Evolutionary conservation across 116 monocot genomes (phyloP), one percentile per base, ranked within the genome.

Genomic region (Iris pallida): DNA sequence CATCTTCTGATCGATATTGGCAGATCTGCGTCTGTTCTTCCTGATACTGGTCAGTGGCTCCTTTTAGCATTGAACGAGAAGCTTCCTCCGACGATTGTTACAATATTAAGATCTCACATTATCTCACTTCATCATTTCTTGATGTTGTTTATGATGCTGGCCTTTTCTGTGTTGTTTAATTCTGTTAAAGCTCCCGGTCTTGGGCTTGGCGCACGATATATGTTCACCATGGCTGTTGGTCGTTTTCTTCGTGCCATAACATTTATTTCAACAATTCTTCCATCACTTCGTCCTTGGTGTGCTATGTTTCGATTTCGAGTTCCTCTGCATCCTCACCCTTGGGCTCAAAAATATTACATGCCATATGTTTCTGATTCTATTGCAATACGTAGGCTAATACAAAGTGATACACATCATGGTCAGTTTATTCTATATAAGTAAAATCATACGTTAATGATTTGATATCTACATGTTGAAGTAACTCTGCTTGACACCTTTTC

Each of bases 31-130:
- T 14, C 78, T 68, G 92, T 92, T 47, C 92, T 97, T 73, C 97
- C 97, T 49, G 97, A 97, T 76, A 92, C 90, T 57, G 97, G 97
- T 0, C 92, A 97, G 63, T 97, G 97, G 97, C 54, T 97, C 75
- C 81, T 97, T 48, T 71, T 97, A 68, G 78, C 85, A 55, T 68
- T 92, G 16, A 97, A 97, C 59, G 97, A 92, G 70, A 97, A 71
- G 62, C 90, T 97, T 71, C 97, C 97, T 64, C 54, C 57, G 73
- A 20, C 72, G 43, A 68, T 87, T 4, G 83, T 92, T 65, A 80
- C 85, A 44, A 58, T 87, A 55, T 73, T 97, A 12, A 82, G 97
- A 74, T 87, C 97, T 57, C 97, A 82, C 55, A 73, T 97, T 40
- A 81, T 87, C 63, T 83, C 77, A 12, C 87, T 97, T 47, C 90